Evolutionary conservation across 164 flowering plant genomes (phyloP).

Genomic region (Piper longum): DNA sequence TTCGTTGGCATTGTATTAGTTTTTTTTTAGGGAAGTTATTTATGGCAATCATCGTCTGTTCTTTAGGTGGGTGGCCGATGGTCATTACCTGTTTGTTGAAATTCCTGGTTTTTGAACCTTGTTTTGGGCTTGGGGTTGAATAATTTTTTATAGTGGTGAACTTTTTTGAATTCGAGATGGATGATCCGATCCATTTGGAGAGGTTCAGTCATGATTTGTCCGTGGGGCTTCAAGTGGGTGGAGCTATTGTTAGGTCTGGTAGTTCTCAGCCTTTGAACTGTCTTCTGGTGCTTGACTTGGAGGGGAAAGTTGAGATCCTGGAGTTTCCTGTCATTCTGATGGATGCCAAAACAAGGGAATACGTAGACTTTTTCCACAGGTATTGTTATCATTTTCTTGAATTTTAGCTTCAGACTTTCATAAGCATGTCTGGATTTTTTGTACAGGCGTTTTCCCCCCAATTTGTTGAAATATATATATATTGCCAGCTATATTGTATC

Average conservation of each 20-base stretch:
- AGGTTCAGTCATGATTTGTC: slow-evolving; percentile 62
- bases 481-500: not conserved
- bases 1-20: not conserved
- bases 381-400: slow-evolving; percentile 5
- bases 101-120: not conserved
- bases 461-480: too few relatives aligned
- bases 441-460: not conserved
- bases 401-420: not conserved
- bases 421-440: not conserved
- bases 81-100: not conserved
- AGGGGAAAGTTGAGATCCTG: slow-evolving; percentile 93
- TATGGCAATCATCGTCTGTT: not conserved
- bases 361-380: slow-evolving; percentile 88
- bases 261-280: slow-evolving; percentile 44
- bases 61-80: not conserved
- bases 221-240: slow-evolving; percentile 29
- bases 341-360: slow-evolving; percentile 55
- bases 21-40: too few relatives aligned
- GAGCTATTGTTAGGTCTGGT: slow-evolving; percentile 12
- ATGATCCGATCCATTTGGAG: slow-evolving; percentile 55
- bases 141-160: not conserved
- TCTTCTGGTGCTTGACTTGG: slow-evolving; percentile 90
- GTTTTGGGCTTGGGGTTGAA: not conserved
- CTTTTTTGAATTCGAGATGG: slow-evolving; percentile 37
- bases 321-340: slow-evolving; percentile 84